Conservation (phyloP, 257 asterid species). For the Rehmannia glutinosa region DNA sequence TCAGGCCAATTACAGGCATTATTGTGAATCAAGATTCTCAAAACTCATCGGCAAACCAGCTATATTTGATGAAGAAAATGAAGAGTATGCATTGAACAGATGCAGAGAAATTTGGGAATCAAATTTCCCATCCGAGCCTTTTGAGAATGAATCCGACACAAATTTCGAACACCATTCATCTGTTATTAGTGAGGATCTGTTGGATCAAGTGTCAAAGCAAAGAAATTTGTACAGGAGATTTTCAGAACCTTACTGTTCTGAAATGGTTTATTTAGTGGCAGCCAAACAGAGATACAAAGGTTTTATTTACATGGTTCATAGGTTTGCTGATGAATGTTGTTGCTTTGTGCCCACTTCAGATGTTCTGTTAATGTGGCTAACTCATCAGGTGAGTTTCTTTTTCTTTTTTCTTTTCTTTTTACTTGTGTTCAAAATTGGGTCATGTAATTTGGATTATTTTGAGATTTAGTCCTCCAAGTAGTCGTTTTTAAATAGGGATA, state of each 20-base stretch:
- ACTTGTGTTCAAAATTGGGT: too few species aligned
- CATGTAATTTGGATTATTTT: too few species aligned
- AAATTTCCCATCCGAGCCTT: constrained; percentile 64
- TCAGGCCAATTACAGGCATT: constrained; percentile 64
- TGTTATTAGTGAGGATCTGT: constrained; percentile 35
- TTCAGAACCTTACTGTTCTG: constrained; percentile 64
- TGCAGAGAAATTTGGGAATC: constrained; percentile 72
- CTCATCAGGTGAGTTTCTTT: constrained; percentile 59
- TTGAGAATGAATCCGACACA: constrained; percentile 53
- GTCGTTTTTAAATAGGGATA: too few species aligned
- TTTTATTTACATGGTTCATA: constrained; percentile 56
- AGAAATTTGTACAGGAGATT: constrained; percentile 39
- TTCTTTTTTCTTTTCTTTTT: not conserved
- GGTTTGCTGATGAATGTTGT: constrained; percentile 49
- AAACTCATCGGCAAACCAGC: constrained; percentile 67
- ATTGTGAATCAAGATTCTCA: constrained; percentile 76
- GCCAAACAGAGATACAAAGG: constrained; percentile 76
- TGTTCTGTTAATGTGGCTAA: constrained; percentile 75
- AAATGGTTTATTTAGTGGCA: constrained; percentile 74
- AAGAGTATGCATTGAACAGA: constrained; percentile 75
- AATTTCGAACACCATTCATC: not conserved
- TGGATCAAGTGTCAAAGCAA: constrained; percentile 51
- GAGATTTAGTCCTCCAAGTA: too few species aligned
- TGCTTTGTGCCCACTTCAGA: constrained; percentile 75
- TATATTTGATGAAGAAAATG: constrained; percentile 75